A percentile compares a stretch with the other conserved stretches of the same genome.
These are phyloP conservation scores for Penicillium aurantiogriseum DNA, from an alignment of 2,329 filamentous ascomycete genomes.

Conservation along the genomic window DNA sequence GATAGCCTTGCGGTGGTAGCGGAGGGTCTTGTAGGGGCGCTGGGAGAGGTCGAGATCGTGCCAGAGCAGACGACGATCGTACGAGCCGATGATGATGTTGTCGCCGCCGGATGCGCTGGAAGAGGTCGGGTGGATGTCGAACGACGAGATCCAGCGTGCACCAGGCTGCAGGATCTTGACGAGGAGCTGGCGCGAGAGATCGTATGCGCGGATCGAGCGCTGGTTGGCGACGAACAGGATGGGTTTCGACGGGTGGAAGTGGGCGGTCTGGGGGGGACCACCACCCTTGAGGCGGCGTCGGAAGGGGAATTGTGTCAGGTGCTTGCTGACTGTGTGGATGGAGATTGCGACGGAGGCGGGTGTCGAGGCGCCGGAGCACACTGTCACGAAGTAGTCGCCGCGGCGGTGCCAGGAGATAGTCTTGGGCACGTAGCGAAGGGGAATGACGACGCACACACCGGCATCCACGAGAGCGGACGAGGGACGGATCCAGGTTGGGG, in stretches of 20 bases:
- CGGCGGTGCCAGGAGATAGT: conserved; percentile 89
- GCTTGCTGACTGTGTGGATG: conserved; percentile 93
- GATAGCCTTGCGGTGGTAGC: conserved; percentile 91
- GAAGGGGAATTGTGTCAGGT: conserved; percentile 93
- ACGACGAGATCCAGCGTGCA: conserved; percentile 89
- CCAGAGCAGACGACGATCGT: conserved; percentile 91
- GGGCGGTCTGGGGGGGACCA: conserved; percentile 77
- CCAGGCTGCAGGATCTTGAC: conserved; percentile 92
- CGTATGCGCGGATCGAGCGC: conserved; percentile 88
- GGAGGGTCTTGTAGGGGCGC: conserved; percentile 91
- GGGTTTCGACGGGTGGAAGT: conserved; percentile 90
- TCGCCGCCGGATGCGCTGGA: conserved; percentile 88
- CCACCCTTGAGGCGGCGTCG: conserved; percentile 67
- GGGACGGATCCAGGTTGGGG: conserved; percentile 81
- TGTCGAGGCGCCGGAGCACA: conserved; percentile 65
- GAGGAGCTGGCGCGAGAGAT: conserved; percentile 85
- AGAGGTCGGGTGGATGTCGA: conserved; percentile 87
- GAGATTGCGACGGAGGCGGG: conserved; percentile 66
- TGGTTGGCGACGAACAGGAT: conserved; percentile 96
- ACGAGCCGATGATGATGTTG: conserved; percentile 90
- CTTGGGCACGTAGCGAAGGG: conserved; percentile 78
- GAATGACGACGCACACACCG: conserved; percentile 74
- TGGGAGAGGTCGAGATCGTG: conserved; percentile 91
- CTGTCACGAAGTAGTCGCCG: conserved; percentile 91
- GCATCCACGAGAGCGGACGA: conserved; percentile 69